Conservation (phyloP, 805 yeast genomes). For the Vanderwaltozyma polyspora region DNA sequence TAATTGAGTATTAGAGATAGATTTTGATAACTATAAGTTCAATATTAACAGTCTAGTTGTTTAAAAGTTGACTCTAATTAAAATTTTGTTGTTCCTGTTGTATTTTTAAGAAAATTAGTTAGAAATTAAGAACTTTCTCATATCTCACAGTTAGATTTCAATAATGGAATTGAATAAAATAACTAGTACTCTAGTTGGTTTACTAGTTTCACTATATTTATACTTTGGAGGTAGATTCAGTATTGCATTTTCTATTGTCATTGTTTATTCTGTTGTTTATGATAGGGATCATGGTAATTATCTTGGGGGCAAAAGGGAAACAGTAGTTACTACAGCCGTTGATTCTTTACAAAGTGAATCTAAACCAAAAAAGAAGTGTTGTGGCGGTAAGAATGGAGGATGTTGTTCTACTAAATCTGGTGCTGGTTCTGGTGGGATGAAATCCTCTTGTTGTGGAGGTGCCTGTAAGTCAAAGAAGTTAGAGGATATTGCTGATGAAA, state of each 20-base stretch:
- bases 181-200: no score
- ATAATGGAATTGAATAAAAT: no score
- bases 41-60: no score
- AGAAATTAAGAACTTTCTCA: no score
- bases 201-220: conserved; percentile 8
- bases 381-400: conserved; percentile 14
- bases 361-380: conserved; percentile 14
- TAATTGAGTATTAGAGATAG: no score
- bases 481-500: conserved; percentile 9
- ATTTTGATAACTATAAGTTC: no score
- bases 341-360: background rate
- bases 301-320: background rate
- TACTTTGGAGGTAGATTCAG: conserved; percentile 30
- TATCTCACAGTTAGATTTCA: no score
- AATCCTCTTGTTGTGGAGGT: conserved; percentile 26
- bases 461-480: conserved; percentile 18
- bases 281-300: conserved; percentile 2
- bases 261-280: conserved; percentile 18
- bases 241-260: conserved; percentile 21
- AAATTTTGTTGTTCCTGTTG: no score
- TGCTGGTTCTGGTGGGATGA: conserved; percentile 8
- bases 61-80: no score
- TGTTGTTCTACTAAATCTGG: conserved; percentile 8
- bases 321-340: background rate
- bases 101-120: no score